Evolutionary conservation across 305 asterid genomes (phyloP).

Genomic region (Fraxinus sp.): DNA sequence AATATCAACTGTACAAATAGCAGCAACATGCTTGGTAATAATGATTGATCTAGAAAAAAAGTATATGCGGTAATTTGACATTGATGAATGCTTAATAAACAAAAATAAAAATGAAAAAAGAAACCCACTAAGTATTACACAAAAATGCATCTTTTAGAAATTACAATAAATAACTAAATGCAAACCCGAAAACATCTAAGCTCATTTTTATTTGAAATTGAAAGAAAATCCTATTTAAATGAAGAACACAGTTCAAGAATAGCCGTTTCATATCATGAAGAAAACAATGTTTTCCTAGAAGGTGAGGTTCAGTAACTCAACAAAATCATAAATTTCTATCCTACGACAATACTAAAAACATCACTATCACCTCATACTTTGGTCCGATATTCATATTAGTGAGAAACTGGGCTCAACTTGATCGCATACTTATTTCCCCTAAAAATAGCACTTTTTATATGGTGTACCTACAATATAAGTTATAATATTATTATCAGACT

Average conservation of each 20-base stretch:
- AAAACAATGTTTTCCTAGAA: neutral
- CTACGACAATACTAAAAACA: neutral
- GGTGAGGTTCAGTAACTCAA: neutral
- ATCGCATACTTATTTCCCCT: neutral
- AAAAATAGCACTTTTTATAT: neutral
- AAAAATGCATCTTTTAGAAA: neutral
- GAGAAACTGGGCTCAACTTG: neutral
- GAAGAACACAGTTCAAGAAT: neutral
- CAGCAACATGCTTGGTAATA: neutral
- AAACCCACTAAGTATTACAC: neutral
- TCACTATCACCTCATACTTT: neutral
- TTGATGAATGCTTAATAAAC: neutral
- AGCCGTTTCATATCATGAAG: neutral
- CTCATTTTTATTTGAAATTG: neutral
- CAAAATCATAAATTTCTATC: neutral
- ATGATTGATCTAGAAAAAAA: neutral
- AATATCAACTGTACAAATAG: neutral
- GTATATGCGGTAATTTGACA: neutral
- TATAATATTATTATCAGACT: neutral
- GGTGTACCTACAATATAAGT: conserved; percentile 15
- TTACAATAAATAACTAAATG: neutral
- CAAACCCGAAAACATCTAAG: neutral
- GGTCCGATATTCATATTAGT: neutral
- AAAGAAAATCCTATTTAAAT: neutral
- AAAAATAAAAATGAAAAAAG: neutral